Percentiles rank a stretch among this genome's conserved stretches.
Evolutionary conservation across 2,329 filamentous ascomycete genomes (phyloP).

Genomic region (Fusarium sp.): DNA sequence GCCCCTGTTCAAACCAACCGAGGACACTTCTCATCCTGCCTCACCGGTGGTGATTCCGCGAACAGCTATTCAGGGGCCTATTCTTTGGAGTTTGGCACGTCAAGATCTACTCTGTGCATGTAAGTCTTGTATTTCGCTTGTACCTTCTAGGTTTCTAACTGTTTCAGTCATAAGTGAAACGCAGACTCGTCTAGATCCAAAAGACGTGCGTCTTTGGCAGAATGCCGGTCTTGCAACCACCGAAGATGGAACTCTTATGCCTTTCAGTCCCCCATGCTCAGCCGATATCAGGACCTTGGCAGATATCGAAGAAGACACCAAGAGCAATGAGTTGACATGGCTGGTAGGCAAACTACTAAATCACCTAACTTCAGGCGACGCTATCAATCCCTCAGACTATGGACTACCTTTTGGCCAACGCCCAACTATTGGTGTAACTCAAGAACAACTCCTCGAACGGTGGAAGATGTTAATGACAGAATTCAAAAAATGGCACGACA

Average conservation of each 20-base stretch:
- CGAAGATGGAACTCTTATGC: conserved; percentile 30
- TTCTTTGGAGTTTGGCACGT: conserved; percentile 39
- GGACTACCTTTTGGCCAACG: conserved; percentile 33
- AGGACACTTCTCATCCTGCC: conserved; percentile 20
- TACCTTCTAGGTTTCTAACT: background rate
- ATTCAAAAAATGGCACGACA: conserved; percentile 31
- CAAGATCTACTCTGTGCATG: conserved; percentile 40
- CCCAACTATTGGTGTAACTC: conserved; percentile 31
- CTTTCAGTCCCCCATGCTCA: conserved; percentile 52
- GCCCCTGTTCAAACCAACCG: conserved; percentile 66
- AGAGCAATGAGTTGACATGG: conserved; percentile 73
- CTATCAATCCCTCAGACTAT: conserved; percentile 51
- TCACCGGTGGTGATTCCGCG: conserved; percentile 32
- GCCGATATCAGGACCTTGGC: conserved; percentile 56
- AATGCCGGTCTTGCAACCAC: conserved; percentile 68
- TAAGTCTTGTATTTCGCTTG: background rate
- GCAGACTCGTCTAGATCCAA: conserved; percentile 60
- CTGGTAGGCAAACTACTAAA: conserved; percentile 74
- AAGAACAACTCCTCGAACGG: conserved; percentile 30
- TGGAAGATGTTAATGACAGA: conserved; percentile 33
- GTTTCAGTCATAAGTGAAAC: conserved; percentile 37
- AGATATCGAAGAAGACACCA: conserved; percentile 70
- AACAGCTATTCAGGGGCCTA: conserved; percentile 36
- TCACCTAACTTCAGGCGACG: conserved; percentile 68
- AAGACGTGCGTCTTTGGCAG: conserved; percentile 71